These are phyloP conservation scores for Aspergillus eucalypticola DNA, from an alignment of 2,329 filamentous ascomycete genomes.

Conservation along the genomic window DNA sequence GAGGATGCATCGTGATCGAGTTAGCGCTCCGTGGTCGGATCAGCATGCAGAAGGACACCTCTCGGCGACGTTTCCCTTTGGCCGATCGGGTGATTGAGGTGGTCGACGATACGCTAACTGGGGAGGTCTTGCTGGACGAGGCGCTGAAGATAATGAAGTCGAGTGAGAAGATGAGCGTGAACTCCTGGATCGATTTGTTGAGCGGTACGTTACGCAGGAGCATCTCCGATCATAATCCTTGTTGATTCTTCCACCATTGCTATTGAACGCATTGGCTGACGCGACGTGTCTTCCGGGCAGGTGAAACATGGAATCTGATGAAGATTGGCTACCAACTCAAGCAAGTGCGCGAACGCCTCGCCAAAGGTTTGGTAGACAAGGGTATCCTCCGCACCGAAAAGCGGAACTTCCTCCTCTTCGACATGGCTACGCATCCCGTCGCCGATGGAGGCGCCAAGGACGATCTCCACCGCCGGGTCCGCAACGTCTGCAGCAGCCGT, in stretches of 20 bases:
- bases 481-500: constrained; percentile 87
- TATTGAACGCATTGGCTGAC: constrained; percentile 7
- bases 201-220: constrained; percentile 64
- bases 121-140: constrained; percentile 95
- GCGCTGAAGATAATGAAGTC: constrained; percentile 99
- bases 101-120: constrained; percentile 92
- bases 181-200: constrained; percentile 98
- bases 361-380: constrained; percentile 97
- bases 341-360: constrained; percentile 95
- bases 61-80: constrained; percentile 85
- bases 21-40: constrained; percentile 93
- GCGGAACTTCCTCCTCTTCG: constrained; percentile 98
- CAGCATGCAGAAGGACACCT: constrained; percentile 97
- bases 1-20: constrained; percentile 98
- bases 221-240: background rate
- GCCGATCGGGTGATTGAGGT: constrained; percentile 95
- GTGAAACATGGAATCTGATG: constrained; percentile 99
- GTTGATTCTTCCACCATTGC: background rate
- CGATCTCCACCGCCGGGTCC: constrained; percentile 88
- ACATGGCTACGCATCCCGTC: constrained; percentile 98
- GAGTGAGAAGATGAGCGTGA: constrained; percentile 99
- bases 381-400: constrained; percentile 98
- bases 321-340: constrained; percentile 99
- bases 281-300: constrained; percentile 51
- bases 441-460: constrained; percentile 96